Base-by-base conservation (phyloP, 1,139 yeast species). In the Hansenula sp. region DNA sequence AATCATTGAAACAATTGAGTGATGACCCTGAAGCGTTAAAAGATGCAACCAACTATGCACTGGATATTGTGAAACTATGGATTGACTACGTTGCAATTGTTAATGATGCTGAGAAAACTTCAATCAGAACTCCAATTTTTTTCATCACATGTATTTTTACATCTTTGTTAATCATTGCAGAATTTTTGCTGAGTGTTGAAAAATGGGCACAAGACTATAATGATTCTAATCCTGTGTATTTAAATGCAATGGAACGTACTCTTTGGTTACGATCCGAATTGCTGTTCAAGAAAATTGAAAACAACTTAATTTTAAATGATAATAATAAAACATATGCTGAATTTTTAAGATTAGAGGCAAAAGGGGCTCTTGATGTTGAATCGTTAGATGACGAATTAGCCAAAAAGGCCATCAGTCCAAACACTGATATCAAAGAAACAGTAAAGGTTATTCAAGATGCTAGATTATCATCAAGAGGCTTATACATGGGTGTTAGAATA, bases 101-200 rank as follows among this genome's bases (percentile, higher is more conserved):
- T 25, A 76, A 77, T 45, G 84, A 82, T 59, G 79, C 84, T 3
- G 80, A 77, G 47, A 76, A 77, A 55, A 79, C 84, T 0, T 76
- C 86, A 0, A 73, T 82, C 41, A 70, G 88, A 52, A 83, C 91
- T 0, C 93, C 93, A 3, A 84, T 84, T 16, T 82, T 83, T 59
- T 82, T 84, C 55, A 75, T 83, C 36, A 80, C 87, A 1, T 81
- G 87, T 58, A 71, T 83, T 25, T 81, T 82, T 57, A 75, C 83
- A 1, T 70, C 89, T 3, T 66, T 80, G 5, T 61, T 84, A 44
- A 65, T 83, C 36, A 69, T 84, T 45, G 79, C 88, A 4, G 85
- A 81, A 47, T 82, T 80, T 54, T 63, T 84, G 48, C 71, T 72
- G 46, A 65, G 70, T 8, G 65, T 83, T 33, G 91, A 84, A 57